Percentiles rank a stretch among this genome's conserved stretches.
These are phyloP conservation scores for Talaromyces sp. DNA, from an alignment of 2,329 filamentous ascomycete genomes.

Conservation along the genomic window DNA sequence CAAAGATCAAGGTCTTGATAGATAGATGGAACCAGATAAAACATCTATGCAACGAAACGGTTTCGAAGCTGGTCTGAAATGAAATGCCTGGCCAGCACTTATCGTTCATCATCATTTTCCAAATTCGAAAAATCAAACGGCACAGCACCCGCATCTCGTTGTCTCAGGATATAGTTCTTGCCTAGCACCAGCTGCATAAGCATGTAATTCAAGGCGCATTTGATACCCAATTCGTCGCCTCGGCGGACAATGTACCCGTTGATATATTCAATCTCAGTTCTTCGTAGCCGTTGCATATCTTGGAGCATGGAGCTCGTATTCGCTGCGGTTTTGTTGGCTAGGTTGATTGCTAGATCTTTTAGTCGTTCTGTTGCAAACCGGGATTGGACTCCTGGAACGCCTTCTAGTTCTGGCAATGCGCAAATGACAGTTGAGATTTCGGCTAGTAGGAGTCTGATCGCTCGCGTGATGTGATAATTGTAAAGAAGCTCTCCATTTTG, in stretches of 20 bases:
- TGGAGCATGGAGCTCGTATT: constrained; percentile 65
- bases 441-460: constrained; percentile 66
- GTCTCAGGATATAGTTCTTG: constrained; percentile 50
- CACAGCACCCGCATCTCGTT: constrained; percentile 26
- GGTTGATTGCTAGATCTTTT: constrained; percentile 54
- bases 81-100: background rate
- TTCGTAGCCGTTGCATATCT: constrained; percentile 56
- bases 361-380: constrained; percentile 59
- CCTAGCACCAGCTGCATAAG: constrained; percentile 69
- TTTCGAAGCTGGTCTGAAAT: constrained; percentile 11
- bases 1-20: constrained; percentile 24
- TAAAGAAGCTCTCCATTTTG: constrained; percentile 66
- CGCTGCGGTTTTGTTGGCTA: constrained; percentile 51
- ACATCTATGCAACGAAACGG: constrained; percentile 26
- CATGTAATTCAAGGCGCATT: constrained; percentile 67
- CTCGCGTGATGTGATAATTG: constrained; percentile 60
- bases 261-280: constrained; percentile 75
- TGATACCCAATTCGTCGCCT: constrained; percentile 68
- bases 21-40: constrained; percentile 38
- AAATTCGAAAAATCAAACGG: constrained; percentile 24
- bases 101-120: constrained; percentile 9
- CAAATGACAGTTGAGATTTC: constrained; percentile 72
- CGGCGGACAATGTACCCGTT: constrained; percentile 82
- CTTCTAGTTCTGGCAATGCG: constrained; percentile 67
- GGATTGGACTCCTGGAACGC: constrained; percentile 55